phyloP scores from a whole-genome alignment of 169 alveolate genomes.

The Plasmodium relictum region DNA sequence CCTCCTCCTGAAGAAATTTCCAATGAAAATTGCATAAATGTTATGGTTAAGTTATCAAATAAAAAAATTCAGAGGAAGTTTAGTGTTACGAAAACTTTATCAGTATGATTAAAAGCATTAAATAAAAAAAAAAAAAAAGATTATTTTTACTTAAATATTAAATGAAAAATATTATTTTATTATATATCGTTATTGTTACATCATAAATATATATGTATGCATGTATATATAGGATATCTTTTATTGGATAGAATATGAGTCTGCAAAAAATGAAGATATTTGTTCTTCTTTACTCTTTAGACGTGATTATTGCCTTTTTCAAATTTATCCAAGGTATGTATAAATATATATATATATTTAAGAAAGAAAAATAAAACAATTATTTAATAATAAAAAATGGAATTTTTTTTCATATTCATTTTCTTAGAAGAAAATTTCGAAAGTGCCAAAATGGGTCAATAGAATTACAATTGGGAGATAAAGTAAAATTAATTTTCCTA shows the following conservation, averaged over 20 bases:
- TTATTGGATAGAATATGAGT: conserved; percentile 70
- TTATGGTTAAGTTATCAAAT: conserved; percentile 54
- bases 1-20: conserved; percentile 34
- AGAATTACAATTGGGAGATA: conserved; percentile 51
- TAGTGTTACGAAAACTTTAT: conserved; percentile 25
- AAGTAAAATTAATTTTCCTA: conserved; percentile 23
- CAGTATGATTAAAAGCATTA: conserved; percentile 15
- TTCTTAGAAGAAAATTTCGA: conserved; percentile 56
- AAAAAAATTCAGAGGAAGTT: conserved; percentile 48
- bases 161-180: neutral
- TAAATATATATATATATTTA: neutral
- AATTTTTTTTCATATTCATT: neutral
- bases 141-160: neutral
- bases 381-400: neutral
- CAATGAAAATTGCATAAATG: conserved; percentile 35
- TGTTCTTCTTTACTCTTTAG: conserved; percentile 36
- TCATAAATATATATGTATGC: neutral
- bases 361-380: neutral
- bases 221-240: conserved; percentile 37
- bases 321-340: conserved; percentile 38
- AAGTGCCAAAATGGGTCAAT: conserved; percentile 67
- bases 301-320: conserved; percentile 36
- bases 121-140: neutral
- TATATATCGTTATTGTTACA: neutral
- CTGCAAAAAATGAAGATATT: conserved; percentile 7